These are phyloP conservation scores for Brasenia schreberi DNA, from an alignment of 164 flowering plant genomes.

Conservation along the genomic window DNA sequence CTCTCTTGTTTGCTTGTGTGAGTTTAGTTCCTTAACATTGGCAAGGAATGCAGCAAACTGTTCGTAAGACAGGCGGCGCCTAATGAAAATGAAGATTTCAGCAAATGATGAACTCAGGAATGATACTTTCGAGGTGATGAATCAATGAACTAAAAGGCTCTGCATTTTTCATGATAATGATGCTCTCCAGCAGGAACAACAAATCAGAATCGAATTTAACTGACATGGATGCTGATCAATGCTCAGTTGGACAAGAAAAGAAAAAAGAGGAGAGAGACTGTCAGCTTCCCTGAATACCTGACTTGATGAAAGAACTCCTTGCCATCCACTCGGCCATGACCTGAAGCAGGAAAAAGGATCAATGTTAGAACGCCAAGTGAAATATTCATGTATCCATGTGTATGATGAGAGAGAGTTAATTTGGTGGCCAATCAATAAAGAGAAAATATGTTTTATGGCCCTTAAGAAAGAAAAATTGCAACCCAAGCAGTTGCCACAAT, in stretches of 20 bases:
- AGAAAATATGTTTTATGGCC: no score
- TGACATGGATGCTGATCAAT: not conserved
- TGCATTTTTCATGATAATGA: not conserved
- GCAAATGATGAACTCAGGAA: not conserved
- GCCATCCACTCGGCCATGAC: constrained; percentile 81
- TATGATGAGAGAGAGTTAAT: no score
- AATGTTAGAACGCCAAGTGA: not conserved
- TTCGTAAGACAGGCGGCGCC: constrained; percentile 86
- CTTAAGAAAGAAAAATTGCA: no score
- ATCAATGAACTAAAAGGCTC: not conserved
- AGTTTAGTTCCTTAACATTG: constrained; percentile 85
- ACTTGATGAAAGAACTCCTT: constrained; percentile 97
- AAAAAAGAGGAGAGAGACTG: not conserved
- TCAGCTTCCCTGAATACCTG: constrained; percentile 28
- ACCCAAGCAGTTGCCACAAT: no score
- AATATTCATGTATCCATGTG: no score
- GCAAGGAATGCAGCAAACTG: constrained; percentile 87
- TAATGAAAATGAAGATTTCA: constrained; percentile 6
- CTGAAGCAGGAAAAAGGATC: constrained; percentile 20
- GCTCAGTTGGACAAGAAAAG: not conserved
- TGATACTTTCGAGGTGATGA: not conserved
- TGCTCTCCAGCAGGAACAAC: not conserved
- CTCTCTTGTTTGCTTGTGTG: constrained; percentile 86
- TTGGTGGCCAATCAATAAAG: no score
- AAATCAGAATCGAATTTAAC: not conserved